A percentile compares a stretch with the other conserved stretches of the same genome.
phyloP scores from a whole-genome alignment of 2,329 filamentous ascomycete genomes.

The Scedosporium aurantiacum region DNA sequence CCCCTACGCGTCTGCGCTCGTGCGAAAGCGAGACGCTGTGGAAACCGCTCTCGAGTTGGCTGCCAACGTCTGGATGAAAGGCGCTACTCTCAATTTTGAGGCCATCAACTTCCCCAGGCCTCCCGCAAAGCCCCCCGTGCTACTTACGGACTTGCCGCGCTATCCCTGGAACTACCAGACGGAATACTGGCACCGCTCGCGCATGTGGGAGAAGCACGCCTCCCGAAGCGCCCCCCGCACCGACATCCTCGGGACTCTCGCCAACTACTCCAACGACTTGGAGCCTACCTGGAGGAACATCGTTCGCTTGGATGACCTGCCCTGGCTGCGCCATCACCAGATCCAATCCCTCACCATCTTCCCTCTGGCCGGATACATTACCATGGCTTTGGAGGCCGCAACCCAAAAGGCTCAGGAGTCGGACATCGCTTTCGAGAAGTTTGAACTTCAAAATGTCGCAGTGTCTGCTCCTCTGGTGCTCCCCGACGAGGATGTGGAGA shows the following conservation, averaged over 20 bases:
- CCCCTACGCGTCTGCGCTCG: slow-evolving; percentile 33
- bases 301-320: slow-evolving; percentile 34
- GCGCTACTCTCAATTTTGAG: slow-evolving; percentile 29
- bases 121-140: slow-evolving; percentile 8
- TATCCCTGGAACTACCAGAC: slow-evolving; percentile 37
- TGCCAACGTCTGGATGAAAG: slow-evolving; percentile 32
- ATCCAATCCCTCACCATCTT: slow-evolving; percentile 47
- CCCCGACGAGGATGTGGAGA: slow-evolving; percentile 36
- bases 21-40: slow-evolving; percentile 39
- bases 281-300: slow-evolving; percentile 40
- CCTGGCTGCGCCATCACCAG: slow-evolving; percentile 47
- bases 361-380: slow-evolving; percentile 40
- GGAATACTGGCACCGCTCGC: slow-evolving; percentile 36
- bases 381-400: slow-evolving; percentile 39
- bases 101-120: slow-evolving; percentile 29
- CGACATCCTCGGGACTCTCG: slow-evolving; percentile 34
- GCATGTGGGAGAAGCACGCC: slow-evolving; percentile 29
- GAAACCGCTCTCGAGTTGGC: slow-evolving; percentile 32
- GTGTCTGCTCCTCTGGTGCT: slow-evolving; percentile 36
- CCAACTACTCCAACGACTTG: slow-evolving; percentile 30
- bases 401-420: slow-evolving; percentile 21
- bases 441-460: slow-evolving; percentile 35
- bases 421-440: slow-evolving; percentile 12
- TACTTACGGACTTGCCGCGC: slow-evolving; percentile 32
- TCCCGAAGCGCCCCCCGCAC: slow-evolving; percentile 27